These are phyloP conservation scores for Lachancea lanzarotensis DNA, from an alignment of 805 yeast species.

Conservation along the genomic window DNA sequence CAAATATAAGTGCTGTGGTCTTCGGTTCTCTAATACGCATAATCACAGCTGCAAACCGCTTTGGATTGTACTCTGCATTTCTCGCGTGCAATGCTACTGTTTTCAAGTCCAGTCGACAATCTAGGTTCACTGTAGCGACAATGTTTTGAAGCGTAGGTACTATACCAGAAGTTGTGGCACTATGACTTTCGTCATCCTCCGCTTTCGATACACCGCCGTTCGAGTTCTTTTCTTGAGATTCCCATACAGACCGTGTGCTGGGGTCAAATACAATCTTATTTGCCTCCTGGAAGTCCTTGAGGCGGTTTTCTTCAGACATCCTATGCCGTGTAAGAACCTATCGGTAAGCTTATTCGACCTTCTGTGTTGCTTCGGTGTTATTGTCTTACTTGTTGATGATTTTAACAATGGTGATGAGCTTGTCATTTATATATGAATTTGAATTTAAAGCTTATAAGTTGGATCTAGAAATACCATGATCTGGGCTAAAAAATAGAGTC, in stretches of 20 bases:
- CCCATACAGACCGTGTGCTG: conserved; percentile 35
- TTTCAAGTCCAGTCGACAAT: conserved; percentile 90
- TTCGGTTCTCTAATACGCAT: conserved; percentile 99
- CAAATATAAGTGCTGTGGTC: conserved; percentile 95
- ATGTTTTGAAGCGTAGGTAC: conserved; percentile 92
- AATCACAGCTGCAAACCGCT: conserved; percentile 98
- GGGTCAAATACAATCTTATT: conserved; percentile 33
- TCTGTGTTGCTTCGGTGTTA: neutral
- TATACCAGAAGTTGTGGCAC: conserved; percentile 83
- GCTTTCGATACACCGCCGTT: conserved; percentile 6
- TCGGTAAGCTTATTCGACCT: neutral
- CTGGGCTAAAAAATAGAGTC: neutral
- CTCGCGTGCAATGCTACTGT: conserved; percentile 98
- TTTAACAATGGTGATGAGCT: neutral
- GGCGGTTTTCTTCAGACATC: conserved; percentile 31
- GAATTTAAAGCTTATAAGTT: neutral
- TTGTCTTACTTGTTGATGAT: neutral
- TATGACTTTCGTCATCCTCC: conserved; percentile 37
- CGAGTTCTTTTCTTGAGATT: conserved; percentile 20
- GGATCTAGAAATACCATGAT: neutral
- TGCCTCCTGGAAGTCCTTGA: conserved; percentile 31
- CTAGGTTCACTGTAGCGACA: conserved; percentile 95
- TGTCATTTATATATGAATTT: neutral
- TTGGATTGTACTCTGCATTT: conserved; percentile 97
- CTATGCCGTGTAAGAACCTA: neutral